A percentile compares a stretch with the other conserved stretches of the same genome.
Evolutionary conservation across 2,329 filamentous ascomycete genomes (phyloP).

Genomic region (Ophidiomyces ophidiicola): DNA sequence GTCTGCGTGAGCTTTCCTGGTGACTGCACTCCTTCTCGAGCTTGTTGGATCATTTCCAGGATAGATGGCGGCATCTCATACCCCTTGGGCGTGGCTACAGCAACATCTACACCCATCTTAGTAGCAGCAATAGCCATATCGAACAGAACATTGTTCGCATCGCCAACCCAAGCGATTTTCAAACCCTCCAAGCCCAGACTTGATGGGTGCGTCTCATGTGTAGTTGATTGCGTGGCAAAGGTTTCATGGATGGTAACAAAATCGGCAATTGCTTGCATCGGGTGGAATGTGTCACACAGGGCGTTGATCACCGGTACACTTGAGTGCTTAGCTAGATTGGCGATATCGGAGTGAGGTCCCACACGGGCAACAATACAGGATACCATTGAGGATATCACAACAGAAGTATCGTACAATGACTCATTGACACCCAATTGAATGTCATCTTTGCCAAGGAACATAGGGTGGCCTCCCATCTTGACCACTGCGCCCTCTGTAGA

Average conservation of each 20-base stretch:
- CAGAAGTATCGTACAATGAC: constrained; percentile 79
- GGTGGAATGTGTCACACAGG: constrained; percentile 82
- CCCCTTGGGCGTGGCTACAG: constrained; percentile 73
- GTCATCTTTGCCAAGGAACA: constrained; percentile 93
- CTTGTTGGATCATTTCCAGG: constrained; percentile 56
- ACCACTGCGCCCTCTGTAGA: constrained; percentile 85
- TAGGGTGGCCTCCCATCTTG: constrained; percentile 80
- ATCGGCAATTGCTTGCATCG: constrained; percentile 87
- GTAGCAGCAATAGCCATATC: constrained; percentile 78
- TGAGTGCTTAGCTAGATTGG: constrained; percentile 57
- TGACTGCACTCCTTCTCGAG: constrained; percentile 44
- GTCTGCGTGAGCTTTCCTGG: constrained; percentile 63
- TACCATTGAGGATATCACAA: constrained; percentile 89
- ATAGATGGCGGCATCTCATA: constrained; percentile 72
- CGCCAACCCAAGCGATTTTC: constrained; percentile 91
- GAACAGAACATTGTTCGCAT: constrained; percentile 94
- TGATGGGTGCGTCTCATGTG: constrained; percentile 21
- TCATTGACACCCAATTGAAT: constrained; percentile 95
- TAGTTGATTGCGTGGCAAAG: constrained; percentile 41
- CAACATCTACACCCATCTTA: constrained; percentile 75
- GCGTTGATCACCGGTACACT: constrained; percentile 75
- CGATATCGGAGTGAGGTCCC: constrained; percentile 62
- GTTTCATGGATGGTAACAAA: constrained; percentile 79
- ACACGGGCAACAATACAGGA: constrained; percentile 72
- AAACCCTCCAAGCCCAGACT: constrained; percentile 63